Evolutionary conservation across 148 eudicot species (phyloP).

Genomic region (Cornus suecica): DNA sequence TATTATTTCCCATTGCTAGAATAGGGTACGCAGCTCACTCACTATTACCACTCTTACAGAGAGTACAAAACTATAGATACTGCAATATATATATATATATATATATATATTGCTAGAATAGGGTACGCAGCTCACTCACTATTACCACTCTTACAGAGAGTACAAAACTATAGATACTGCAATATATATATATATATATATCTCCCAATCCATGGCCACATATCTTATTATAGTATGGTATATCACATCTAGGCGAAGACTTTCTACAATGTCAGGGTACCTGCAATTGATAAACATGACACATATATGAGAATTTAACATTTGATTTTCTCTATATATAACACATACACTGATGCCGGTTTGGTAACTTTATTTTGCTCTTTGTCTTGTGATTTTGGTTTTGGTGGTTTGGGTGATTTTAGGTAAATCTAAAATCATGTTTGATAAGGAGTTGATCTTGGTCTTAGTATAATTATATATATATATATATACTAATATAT

Average conservation of each 20-base stretch:
- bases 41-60: not conserved
- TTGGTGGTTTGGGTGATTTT: no score
- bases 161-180: not conserved
- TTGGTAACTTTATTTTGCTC: no score
- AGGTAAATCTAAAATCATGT: no score
- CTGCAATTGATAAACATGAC: not conserved
- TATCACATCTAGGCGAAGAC: not conserved
- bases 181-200: no score
- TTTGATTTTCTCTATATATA: not conserved
- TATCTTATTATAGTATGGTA: not conserved
- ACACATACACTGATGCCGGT: not conserved
- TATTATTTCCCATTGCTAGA: no score
- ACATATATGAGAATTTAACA: not conserved
- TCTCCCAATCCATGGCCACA: conserved; percentile 4
- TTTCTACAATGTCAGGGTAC: not conserved
- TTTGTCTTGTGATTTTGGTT: no score
- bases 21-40: conserved; percentile 1
- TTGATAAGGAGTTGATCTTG: no score
- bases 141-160: not conserved
- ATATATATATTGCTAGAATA: no score
- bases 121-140: conserved; percentile 4
- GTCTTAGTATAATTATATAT: no score
- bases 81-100: no score
- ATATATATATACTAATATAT: no score
- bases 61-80: not conserved